Evolutionary conservation across 441 rosid species (phyloP).

Genomic region (Pelargonium cotyledonis): DNA sequence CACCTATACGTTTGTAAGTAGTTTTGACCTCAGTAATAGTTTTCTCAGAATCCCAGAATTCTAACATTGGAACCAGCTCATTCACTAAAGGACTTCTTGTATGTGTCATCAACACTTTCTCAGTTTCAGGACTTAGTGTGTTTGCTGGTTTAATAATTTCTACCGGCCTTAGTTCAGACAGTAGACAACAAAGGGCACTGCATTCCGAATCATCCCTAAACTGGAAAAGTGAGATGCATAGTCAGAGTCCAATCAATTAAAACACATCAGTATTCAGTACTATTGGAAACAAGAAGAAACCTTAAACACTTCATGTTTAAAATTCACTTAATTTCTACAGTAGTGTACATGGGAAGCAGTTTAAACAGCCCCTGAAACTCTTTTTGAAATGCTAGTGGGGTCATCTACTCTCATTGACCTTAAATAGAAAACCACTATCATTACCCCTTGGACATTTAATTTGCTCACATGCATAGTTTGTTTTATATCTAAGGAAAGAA

Average conservation of each 20-base stretch:
- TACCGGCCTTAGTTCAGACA: slow-evolving; percentile 88
- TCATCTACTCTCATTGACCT: too few relatives aligned
- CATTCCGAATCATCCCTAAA: slow-evolving; percentile 80
- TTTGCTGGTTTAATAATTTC: slow-evolving; percentile 87
- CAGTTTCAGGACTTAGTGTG: slow-evolving; percentile 63
- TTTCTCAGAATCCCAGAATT: slow-evolving; percentile 95
- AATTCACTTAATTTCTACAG: slow-evolving; percentile 6
- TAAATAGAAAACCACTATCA: background rate
- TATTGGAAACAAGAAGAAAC: background rate
- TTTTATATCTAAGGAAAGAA: background rate
- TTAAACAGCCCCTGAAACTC: background rate
- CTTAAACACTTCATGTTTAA: background rate
- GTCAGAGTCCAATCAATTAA: slow-evolving; percentile 11
- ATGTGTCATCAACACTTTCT: slow-evolving; percentile 67
- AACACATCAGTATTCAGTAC: background rate
- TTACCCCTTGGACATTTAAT: background rate
- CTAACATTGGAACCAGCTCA: slow-evolving; percentile 60
- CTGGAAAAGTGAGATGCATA: slow-evolving; percentile 35
- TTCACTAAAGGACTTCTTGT: slow-evolving; percentile 84
- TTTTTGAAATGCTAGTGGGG: slow-evolving; percentile 1
- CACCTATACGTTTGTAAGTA: slow-evolving; percentile 38
- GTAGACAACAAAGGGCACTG: slow-evolving; percentile 62
- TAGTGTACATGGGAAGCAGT: background rate
- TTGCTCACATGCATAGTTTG: background rate
- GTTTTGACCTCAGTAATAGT: slow-evolving; percentile 56